Percentiles rank a stretch among this genome's conserved stretches.
Evolutionary conservation across 176 grass and related monocot species (phyloP).

Genomic region (Oryza coarctata): DNA sequence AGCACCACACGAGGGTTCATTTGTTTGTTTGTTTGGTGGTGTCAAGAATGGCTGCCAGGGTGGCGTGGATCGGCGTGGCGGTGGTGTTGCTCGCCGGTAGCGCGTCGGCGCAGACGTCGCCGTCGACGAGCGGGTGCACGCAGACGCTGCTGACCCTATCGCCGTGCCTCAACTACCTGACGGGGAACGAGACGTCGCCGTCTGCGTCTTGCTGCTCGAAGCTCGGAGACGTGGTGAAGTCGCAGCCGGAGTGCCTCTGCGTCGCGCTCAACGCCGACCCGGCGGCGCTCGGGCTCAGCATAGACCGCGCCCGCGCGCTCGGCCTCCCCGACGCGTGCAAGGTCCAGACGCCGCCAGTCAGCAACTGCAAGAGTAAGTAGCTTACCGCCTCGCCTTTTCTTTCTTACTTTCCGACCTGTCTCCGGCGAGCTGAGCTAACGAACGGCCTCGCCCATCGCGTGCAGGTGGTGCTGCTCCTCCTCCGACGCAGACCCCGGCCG

Average conservation of each 20-base stretch:
- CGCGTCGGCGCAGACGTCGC: slow-evolving; percentile 40
- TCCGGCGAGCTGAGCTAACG: neutral
- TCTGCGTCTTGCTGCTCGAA: slow-evolving; percentile 65
- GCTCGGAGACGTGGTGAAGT: slow-evolving; percentile 50
- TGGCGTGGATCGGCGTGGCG: neutral
- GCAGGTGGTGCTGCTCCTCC: neutral
- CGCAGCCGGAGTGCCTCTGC: slow-evolving; percentile 80
- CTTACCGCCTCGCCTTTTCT: neutral
- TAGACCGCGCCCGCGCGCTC: slow-evolving; percentile 71
- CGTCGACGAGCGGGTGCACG: slow-evolving; percentile 48
- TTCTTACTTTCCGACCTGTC: neutral
- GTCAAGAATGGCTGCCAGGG: slow-evolving; percentile 26
- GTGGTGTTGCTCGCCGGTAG: slow-evolving; percentile 5
- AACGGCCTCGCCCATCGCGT: neutral
- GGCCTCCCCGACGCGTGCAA: slow-evolving; percentile 55
- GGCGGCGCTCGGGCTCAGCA: slow-evolving; percentile 51
- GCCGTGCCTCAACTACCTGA: slow-evolving; percentile 81
- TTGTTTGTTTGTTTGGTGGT: neutral
- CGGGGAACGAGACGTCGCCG: slow-evolving; percentile 54
- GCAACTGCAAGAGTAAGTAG: slow-evolving; percentile 48
- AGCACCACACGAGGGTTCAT: neutral
- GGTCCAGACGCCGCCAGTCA: slow-evolving; percentile 60
- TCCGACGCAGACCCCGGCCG: neutral
- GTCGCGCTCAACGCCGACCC: slow-evolving; percentile 48
- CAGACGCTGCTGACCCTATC: slow-evolving; percentile 57